Evolutionary conservation across 148 eudicot species (phyloP).

Genomic region (Agrostemma githago): DNA sequence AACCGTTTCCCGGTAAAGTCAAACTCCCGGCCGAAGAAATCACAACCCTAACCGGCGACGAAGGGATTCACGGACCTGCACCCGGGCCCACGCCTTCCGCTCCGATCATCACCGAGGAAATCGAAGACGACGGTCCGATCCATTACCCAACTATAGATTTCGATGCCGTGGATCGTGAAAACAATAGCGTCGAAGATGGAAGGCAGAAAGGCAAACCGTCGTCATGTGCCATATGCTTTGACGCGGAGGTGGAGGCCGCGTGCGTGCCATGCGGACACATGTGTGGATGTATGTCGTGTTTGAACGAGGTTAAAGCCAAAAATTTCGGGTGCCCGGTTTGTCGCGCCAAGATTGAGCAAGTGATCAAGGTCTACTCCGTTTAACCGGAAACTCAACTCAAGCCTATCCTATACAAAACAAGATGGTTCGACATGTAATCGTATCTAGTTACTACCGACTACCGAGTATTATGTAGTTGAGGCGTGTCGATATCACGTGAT

Average conservation of each 20-base stretch:
- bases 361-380: conserved; percentile 74
- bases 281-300: conserved; percentile 95
- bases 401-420: not conserved
- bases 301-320: conserved; percentile 68
- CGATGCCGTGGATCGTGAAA: conserved; percentile 16
- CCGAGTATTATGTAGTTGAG: not conserved
- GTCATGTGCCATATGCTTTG: conserved; percentile 83
- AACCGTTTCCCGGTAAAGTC: conserved; percentile 26
- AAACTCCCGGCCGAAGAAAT: conserved; percentile 27
- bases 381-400: conserved; percentile 18
- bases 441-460: not conserved
- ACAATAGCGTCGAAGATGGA: conserved; percentile 25
- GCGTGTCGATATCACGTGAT: not conserved
- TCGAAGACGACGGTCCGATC: conserved; percentile 45
- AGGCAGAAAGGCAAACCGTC: conserved; percentile 43
- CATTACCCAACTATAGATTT: conserved; percentile 66
- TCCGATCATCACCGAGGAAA: conserved; percentile 40
- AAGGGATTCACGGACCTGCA: not conserved
- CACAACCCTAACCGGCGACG: conserved; percentile 26
- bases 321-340: conserved; percentile 97
- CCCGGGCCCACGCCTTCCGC: conserved; percentile 55
- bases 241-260: conserved; percentile 87
- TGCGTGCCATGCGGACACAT: conserved; percentile 97
- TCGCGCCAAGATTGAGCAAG: conserved; percentile 73
- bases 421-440: not conserved